Conservation (phyloP, 495 filamentous ascomycete genomes). For the Hypoxylon fragiforme region DNA sequence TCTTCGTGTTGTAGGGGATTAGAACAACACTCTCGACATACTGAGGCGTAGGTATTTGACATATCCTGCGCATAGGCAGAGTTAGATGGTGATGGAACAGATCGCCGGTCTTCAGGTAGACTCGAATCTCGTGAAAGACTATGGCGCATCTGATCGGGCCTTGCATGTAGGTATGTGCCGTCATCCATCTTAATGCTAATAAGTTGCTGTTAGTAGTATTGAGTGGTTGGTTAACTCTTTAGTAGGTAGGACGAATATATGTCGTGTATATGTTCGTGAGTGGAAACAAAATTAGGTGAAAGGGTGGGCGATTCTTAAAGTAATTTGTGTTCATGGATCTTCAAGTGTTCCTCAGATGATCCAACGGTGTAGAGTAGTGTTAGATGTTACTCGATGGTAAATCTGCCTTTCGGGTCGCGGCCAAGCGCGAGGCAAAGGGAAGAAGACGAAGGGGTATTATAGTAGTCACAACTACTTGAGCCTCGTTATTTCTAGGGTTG, state of each 20-base stretch:
- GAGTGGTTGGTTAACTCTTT: conserved; percentile 13
- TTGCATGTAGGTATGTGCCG: conserved; percentile 21
- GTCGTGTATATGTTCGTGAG: conserved; percentile 6
- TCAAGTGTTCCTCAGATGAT: conserved; percentile 5
- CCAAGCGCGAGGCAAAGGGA: conserved; percentile 29
- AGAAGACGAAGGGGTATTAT: conserved; percentile 37
- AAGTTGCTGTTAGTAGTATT: neutral
- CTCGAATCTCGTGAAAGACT: conserved; percentile 31
- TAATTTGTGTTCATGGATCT: conserved; percentile 31
- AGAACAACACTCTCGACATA: conserved; percentile 18
- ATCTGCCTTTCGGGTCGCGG: conserved; percentile 35
- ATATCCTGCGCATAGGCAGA: conserved; percentile 37
- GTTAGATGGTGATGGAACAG: conserved; percentile 22
- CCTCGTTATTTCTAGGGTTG: conserved; percentile 28
- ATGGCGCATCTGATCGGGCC: conserved; percentile 33
- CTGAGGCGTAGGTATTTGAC: conserved; percentile 33
- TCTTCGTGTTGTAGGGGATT: conserved; percentile 1
- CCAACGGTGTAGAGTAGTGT: conserved; percentile 1
- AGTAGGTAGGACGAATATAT: conserved; percentile 1
- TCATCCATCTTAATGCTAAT: conserved; percentile 32
- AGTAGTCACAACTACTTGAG: conserved; percentile 33
- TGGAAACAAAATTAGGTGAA: conserved; percentile 15
- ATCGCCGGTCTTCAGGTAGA: conserved; percentile 27
- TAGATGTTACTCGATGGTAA: conserved; percentile 13
- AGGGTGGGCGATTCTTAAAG: conserved; percentile 18